These are phyloP conservation scores for Excoecaria agallocha DNA, from an alignment of 345 rosid species.

Conservation along the genomic window DNA sequence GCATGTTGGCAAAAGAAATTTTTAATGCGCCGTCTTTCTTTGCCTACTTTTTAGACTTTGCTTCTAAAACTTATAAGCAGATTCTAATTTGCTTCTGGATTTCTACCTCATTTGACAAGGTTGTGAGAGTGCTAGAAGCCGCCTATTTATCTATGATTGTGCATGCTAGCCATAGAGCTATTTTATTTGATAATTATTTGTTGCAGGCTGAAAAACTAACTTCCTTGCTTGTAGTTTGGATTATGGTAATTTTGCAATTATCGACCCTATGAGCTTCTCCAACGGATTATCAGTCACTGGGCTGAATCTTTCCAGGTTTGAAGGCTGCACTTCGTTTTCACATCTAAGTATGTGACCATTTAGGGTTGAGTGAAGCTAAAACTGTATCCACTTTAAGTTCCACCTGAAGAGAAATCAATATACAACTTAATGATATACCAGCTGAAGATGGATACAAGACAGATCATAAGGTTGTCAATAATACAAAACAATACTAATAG, in stretches of 20 bases:
- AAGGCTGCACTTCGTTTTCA: background rate
- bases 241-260: background rate
- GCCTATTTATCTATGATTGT: background rate
- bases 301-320: background rate
- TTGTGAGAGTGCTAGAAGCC: background rate
- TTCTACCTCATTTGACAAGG: background rate
- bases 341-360: background rate
- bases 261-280: background rate
- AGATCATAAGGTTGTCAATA: background rate
- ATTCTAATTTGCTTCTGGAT: background rate
- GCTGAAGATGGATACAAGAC: background rate
- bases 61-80: background rate
- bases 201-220: background rate
- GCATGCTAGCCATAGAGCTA: background rate
- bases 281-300: background rate
- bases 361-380: background rate
- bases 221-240: background rate
- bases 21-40: background rate
- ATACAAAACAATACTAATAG: background rate
- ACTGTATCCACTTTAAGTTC: background rate
- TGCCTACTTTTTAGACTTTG: background rate
- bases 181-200: background rate
- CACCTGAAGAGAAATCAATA: background rate
- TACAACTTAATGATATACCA: background rate
- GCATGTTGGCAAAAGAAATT: background rate